Conservation (phyloP, 2,329 filamentous ascomycete genomes). For the Arthroderma sp. region DNA sequence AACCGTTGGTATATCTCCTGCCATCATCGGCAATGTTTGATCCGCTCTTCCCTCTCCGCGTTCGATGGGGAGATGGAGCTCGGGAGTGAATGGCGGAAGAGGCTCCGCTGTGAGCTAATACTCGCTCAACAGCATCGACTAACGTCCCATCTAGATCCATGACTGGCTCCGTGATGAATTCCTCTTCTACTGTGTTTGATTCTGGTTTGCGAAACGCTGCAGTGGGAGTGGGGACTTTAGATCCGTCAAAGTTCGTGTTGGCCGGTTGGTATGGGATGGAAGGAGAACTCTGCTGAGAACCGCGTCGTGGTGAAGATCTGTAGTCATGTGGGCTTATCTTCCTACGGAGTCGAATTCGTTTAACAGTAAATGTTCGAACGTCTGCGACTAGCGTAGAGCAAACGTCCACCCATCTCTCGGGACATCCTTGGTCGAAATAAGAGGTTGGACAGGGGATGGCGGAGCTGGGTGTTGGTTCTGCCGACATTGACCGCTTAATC, state of each 20-base stretch:
- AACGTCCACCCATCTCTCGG: constrained; percentile 42
- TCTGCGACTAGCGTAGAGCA: constrained; percentile 46
- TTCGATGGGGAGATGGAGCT: constrained; percentile 27
- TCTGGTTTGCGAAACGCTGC: constrained; percentile 1
- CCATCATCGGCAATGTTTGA: constrained; percentile 11
- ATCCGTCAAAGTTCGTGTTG: constrained; percentile 14
- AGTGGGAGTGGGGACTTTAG: constrained; percentile 4
- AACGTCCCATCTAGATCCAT: constrained; percentile 46
- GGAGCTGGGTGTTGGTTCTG: constrained; percentile 34
- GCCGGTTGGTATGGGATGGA: constrained; percentile 17
- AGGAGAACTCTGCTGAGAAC: constrained; percentile 9
- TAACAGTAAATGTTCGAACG: constrained; percentile 40
- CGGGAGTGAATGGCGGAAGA: constrained; percentile 30
- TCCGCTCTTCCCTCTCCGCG: constrained; percentile 21
- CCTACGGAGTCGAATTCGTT: constrained; percentile 41
- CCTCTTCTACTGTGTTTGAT: constrained; percentile 30
- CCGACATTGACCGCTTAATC: constrained; percentile 43
- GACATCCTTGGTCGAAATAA: constrained; percentile 16
- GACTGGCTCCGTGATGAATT: constrained; percentile 40
- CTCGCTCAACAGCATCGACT: constrained; percentile 44
- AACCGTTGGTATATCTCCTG: constrained; percentile 3
- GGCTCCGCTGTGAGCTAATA: constrained; percentile 34
- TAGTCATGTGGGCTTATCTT: constrained; percentile 23
- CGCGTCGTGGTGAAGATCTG: constrained; percentile 13
- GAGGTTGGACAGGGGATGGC: constrained; percentile 21